These are phyloP conservation scores for Artemisia tridentata DNA, from an alignment of 129 eudicot species.

Conservation along the genomic window DNA sequence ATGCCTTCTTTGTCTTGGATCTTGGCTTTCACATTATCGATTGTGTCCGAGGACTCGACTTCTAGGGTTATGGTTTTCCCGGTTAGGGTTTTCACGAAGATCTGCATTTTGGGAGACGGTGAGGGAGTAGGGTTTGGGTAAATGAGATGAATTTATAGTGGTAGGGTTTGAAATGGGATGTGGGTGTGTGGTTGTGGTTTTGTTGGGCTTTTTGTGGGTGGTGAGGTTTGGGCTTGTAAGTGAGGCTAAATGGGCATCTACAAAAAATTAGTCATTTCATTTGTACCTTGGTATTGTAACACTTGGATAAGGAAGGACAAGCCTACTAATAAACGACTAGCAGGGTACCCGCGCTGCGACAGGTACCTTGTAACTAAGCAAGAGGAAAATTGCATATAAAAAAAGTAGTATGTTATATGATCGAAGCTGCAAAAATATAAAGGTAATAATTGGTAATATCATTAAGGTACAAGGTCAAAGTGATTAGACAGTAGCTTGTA, in stretches of 20 bases:
- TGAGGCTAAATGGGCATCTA: neutral
- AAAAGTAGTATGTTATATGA: too few species aligned
- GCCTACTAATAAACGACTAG: too few species aligned
- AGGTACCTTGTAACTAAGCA: too few species aligned
- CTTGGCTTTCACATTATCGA: slow-evolving; percentile 80
- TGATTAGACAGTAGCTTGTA: too few species aligned
- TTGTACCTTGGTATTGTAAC: too few species aligned
- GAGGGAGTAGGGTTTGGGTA: neutral
- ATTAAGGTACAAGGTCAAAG: too few species aligned
- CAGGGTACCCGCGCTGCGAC: too few species aligned
- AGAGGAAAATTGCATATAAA: too few species aligned
- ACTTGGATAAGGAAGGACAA: too few species aligned
- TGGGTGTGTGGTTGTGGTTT: neutral
- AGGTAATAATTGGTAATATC: too few species aligned
- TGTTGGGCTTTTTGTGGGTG: neutral
- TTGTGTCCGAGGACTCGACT: slow-evolving; percentile 73
- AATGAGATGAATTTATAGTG: slow-evolving; percentile 16
- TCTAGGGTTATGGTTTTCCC: slow-evolving; percentile 77
- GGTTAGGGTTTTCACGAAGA: slow-evolving; percentile 80
- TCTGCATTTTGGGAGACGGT: slow-evolving; percentile 45
- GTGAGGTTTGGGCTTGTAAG: neutral
- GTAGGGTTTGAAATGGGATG: slow-evolving; percentile 20
- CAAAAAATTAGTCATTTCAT: too few species aligned
- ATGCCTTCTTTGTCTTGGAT: slow-evolving; percentile 88
- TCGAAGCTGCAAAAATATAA: too few species aligned